Evolutionary conservation across 225 moss, liverwort and hornwort species (phyloP), one percentile per base, ranked within the genome.

Genomic region (Sphagnum tenellum): DNA sequence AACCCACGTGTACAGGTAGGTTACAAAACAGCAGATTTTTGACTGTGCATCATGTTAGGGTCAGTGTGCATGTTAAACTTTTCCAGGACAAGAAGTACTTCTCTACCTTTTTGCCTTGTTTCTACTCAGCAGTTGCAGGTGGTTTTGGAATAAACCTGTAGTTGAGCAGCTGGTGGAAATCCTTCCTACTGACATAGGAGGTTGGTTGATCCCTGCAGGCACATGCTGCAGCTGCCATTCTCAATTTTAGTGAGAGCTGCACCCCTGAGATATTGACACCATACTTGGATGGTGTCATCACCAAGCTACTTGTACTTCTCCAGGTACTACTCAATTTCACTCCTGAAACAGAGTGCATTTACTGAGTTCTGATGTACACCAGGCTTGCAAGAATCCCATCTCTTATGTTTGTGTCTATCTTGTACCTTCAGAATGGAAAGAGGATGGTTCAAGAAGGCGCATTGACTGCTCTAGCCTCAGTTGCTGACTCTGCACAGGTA

Each of bases 381-480:
- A 44, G 3, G 3, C 50, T 14, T 10, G 8, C 44, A 29, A n/a
- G 29, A 29, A 29, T 29, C 29, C 29, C 29, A 29, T 29, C 29
- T 29, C 29, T 29, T 29, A 29, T 29, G 60, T 8, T 48, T 44
- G 64, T 54, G n/a, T 65, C 44, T 14, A 5, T 65, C 9, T 50
- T 7, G 60, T 58, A 49, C 48, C 29, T 44, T 56, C 90, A 98
- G 98, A 98, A 98, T 73, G 98, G 98, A 60, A 98, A 93, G 83
- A 86, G 89, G 69, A 98, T 98, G 98, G 98, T 98, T 53, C 98
- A 98, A 75, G 98, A 98, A 81, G 98, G 98, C 29, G 98, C 98
- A 50, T 64, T 98, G 72, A 98, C 98, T 57, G 98, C 98, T 61
- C 79, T 98, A 45, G 98, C 98, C 67, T 98, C 98, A 53, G 98